These are phyloP conservation scores for Ophiorrhiza pumila DNA, from an alignment of 257 asterid genomes.

Conservation along the genomic window DNA sequence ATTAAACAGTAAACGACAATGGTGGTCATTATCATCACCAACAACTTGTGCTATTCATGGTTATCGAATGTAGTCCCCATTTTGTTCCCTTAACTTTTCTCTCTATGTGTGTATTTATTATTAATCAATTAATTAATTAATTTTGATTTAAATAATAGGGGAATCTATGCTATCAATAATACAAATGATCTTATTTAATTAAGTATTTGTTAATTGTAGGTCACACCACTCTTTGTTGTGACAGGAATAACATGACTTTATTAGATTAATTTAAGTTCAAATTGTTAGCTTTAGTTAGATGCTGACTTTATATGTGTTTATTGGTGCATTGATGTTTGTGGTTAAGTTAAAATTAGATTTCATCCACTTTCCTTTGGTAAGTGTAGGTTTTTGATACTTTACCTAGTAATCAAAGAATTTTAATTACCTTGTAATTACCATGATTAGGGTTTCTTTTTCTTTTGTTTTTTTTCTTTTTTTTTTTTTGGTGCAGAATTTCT, in stretches of 20 bases:
- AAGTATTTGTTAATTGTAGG: constrained; percentile 5
- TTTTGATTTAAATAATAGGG: not conserved
- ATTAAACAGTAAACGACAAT: not conserved
- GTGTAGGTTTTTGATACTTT: not conserved
- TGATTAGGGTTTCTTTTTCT: not conserved
- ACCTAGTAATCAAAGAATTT: too few species aligned
- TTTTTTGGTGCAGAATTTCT: not conserved
- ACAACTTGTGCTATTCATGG: constrained; percentile 8
- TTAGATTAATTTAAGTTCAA: not conserved
- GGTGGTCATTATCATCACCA: constrained; percentile 2
- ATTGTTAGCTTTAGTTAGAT: not conserved
- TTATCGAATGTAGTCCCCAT: constrained; percentile 9
- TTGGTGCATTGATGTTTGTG: too few species aligned
- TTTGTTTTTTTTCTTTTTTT: not conserved
- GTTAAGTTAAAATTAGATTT: too few species aligned
- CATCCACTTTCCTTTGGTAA: not conserved
- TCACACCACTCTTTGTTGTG: not conserved
- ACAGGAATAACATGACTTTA: not conserved
- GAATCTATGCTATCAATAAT: constrained; percentile 12
- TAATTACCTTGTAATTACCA: not conserved
- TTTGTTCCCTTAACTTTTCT: constrained; percentile 8
- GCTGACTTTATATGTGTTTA: not conserved
- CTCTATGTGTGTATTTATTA: not conserved
- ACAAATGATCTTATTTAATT: not conserved
- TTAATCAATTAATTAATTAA: too few species aligned